Base-by-base conservation (phyloP, 805 yeast genomes). In the Ogataea dorogensis region DNA sequence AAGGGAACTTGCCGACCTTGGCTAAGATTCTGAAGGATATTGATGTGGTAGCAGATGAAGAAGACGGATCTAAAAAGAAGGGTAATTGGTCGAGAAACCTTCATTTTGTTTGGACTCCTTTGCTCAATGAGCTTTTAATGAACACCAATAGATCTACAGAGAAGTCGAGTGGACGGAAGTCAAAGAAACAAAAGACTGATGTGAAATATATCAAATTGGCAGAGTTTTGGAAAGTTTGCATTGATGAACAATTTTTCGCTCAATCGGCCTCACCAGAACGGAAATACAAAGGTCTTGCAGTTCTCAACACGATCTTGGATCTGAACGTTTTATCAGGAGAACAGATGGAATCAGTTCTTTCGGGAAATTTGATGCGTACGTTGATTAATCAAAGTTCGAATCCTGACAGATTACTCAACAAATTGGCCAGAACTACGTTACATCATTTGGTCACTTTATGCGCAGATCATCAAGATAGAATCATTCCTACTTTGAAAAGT, bases 251-350 rank as follows among this genome's bases (percentile, higher is more conserved):
- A 4, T 75, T 85, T 42, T 89, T 91, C 49, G 68, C 85, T 5
- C 77, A 76, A 23, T 77, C 80, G 46, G 70, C 96, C 0, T 87
- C 96, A 1, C 75, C 81, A 20, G 97, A 89, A 58, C 70, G 96
- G 39, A 91, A 89, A 57, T 85, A 72, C 58, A 75, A 86, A 74
- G 98, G 96, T 0, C 77, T 89, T 50, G 84, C 84, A 48, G 72
- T 88, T 8, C 77, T 89, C 43, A 68, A 63, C 26, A 64, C 69
- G 33, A 68, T 78, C 37, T 54, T 80, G 5, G 53, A 58, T 27
- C 38, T 49, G 17, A 48, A 46, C 5, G 24, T 28, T 1, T 28
- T 58, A 17, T 32, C 51, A 1, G 23, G 36, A 21, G 16, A 40
- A 11, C 50, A 49, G 7, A 32, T 54, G 9, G 40, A 46, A 11